Evolutionary conservation across 1,139 yeast genomes (phyloP), one percentile per base, ranked within the genome.

Genomic region (Diutina siamensis): DNA sequence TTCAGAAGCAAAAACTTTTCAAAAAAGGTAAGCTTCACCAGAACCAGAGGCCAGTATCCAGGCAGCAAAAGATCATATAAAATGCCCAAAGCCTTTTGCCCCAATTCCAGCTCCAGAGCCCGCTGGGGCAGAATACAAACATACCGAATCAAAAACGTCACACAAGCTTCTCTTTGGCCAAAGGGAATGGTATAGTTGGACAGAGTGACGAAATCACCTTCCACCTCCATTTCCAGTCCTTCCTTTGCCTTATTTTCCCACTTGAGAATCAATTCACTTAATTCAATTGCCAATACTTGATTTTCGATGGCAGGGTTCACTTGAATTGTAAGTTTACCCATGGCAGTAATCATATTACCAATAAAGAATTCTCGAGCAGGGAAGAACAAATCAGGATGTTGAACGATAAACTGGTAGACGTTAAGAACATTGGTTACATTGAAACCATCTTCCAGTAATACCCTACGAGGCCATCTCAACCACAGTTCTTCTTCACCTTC

Each of bases 401-500:
- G 83, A 33, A 86, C 87, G 62, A 94, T 79, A 57, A 89, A 88
- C 56, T 88, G 95, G 55, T 87, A 92, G 20, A 94, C 86, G 56
- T 86, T 89, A 52, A 87, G 76, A 9, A 84, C 94, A 50, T 89
- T 94, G 12, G 83, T 80, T 7, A 83, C 83, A 56, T 80, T 80
- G 57, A 81, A 83, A 0, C 94, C 92, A 58, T 89, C 95, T 57
- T 94, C 98, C 2, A 94, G 81, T 25, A 94, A 70, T 2, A 89
- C 94, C 48, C 97, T 73, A 52, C 97, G 79, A 1, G 97, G 95
- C 94, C 96, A 88, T 55, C 86, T 89, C 48, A 94, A 77, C 98
- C 98, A 94, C 45, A 82, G 75, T 0, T 76, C 85, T 2, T 67
- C 68, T 34, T 71, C 70, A 2, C 69, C 69, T 8, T 32, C 44